A percentile compares a stretch with the other conserved stretches of the same genome.
These are phyloP conservation scores for Citrus unshiu DNA, from an alignment of 345 rosid genomes.

Conservation along the genomic window DNA sequence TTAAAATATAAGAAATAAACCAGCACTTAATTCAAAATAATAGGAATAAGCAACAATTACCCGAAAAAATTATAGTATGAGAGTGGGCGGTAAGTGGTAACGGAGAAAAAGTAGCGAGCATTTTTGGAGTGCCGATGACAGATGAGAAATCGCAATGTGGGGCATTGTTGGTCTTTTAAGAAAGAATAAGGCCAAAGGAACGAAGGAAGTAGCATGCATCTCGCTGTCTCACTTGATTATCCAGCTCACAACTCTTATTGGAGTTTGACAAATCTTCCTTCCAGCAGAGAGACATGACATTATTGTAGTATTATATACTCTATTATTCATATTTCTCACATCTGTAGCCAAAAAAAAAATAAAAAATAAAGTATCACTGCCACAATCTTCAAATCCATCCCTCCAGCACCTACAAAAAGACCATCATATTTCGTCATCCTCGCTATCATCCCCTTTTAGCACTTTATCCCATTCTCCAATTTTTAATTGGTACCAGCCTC, in stretches of 20 bases:
- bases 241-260: slow-evolving; percentile 45
- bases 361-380: slow-evolving; percentile 3
- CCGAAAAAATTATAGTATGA: too few relatives aligned
- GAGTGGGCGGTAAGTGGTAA: background rate
- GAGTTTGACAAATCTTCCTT: slow-evolving; percentile 37
- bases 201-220: slow-evolving; percentile 22
- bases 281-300: slow-evolving; percentile 22
- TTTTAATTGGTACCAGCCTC: too few relatives aligned
- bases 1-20: too few relatives aligned
- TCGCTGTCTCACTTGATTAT: slow-evolving; percentile 29
- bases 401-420: slow-evolving; percentile 15
- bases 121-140: slow-evolving; percentile 13
- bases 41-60: background rate
- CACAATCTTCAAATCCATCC: slow-evolving; percentile 16
- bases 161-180: slow-evolving; percentile 22
- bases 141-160: slow-evolving; percentile 26
- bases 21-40: background rate
- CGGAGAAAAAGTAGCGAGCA: background rate
- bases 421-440: slow-evolving; percentile 8
- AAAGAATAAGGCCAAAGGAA: slow-evolving; percentile 20
- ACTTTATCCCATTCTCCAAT: background rate
- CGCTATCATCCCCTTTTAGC: background rate
- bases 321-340: background rate
- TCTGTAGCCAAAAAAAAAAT: background rate
- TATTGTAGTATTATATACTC: background rate